Base-by-base conservation (phyloP, 2,329 filamentous ascomycete genomes). In the Coleophoma crateriformis region DNA sequence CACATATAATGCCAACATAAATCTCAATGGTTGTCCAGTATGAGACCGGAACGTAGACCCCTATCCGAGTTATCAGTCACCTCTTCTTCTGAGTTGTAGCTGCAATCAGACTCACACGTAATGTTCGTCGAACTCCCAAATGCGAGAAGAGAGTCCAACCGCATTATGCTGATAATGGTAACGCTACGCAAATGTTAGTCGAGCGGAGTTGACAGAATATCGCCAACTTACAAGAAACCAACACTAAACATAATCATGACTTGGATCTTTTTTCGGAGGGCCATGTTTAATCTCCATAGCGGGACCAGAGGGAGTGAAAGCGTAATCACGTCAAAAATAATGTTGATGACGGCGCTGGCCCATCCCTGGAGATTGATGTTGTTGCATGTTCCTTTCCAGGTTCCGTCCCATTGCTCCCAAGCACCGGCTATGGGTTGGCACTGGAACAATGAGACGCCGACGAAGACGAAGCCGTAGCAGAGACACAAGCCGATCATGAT, bases 351-450 rank as follows among this genome's bases (percentile, higher is more conserved):
- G 0, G 78, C 77, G 27, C 76, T 74, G 34, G 71, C 67, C 72
- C 74, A 81, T 0, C 67, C 70, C 4, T 79, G 65, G 2, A 65
- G 63, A 51, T 77, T 79, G 52, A 74, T 64, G 53, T 77, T 67
- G 20, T 76, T 61, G 54, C 79, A 84, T 1, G 51, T 62, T 0
- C 78, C 78, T 0, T 60, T 4, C 38, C 71, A 66, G 45, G 70
- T 62, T 2, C 69, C 68, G 42, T 77, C 71, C 77, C 78, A 83
- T 33, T 65, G 65, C 0, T 61, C 67, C 80, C 79, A 84, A 59
- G 73, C 76, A 50, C 70, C 73, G 13, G 63, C 62, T n/a, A 82
- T 63, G 0, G 78, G 79, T 2, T 57, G 62, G 58, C 77, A 81
- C 53, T 79, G 71, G 11, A 58, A 55, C 37, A 52, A 40, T 15